These are phyloP conservation scores for Acrocalymma vagum DNA, from an alignment of 2,329 filamentous ascomycete genomes.

Conservation along the genomic window DNA sequence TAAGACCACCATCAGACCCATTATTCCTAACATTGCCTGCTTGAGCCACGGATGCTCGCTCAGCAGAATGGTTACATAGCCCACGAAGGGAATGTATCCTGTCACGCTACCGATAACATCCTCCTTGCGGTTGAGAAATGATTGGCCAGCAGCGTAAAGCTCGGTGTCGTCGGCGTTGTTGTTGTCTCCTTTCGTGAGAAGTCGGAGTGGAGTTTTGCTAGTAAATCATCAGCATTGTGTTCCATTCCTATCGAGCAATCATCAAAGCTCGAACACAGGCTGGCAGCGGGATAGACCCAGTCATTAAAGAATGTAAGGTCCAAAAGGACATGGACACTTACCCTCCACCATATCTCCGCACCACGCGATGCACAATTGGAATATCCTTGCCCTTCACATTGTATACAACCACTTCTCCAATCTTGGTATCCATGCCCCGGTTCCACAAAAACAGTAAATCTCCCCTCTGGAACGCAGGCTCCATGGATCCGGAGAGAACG, in stretches of 20 bases:
- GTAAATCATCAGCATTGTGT: slow-evolving; percentile 20
- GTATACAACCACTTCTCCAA: slow-evolving; percentile 79
- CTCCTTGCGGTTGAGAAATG: slow-evolving; percentile 79
- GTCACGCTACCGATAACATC: slow-evolving; percentile 95
- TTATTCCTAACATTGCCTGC: slow-evolving; percentile 90
- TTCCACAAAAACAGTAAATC: slow-evolving; percentile 83
- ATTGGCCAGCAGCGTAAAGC: slow-evolving; percentile 84
- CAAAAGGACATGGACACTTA: slow-evolving; percentile 43
- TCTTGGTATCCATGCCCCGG: slow-evolving; percentile 67
- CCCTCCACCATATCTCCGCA: slow-evolving; percentile 73
- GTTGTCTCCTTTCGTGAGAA: slow-evolving; percentile 98
- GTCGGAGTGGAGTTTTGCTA: slow-evolving; percentile 63
- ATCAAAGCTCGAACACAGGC: no score
- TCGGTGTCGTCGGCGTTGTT: slow-evolving; percentile 94
- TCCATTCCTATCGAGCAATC: background rate
- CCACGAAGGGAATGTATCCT: slow-evolving; percentile 91
- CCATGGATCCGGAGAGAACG: slow-evolving; percentile 85
- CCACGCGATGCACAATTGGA: slow-evolving; percentile 93
- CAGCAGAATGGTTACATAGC: slow-evolving; percentile 95
- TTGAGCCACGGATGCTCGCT: slow-evolving; percentile 98
- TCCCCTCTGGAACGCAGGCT: slow-evolving; percentile 81
- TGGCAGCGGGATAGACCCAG: no score
- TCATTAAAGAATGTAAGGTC: no score
- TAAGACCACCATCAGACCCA: slow-evolving; percentile 92
- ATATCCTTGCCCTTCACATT: slow-evolving; percentile 95